Conservation (phyloP, 805 yeast species). For the Spathaspora arborariae region DNA sequence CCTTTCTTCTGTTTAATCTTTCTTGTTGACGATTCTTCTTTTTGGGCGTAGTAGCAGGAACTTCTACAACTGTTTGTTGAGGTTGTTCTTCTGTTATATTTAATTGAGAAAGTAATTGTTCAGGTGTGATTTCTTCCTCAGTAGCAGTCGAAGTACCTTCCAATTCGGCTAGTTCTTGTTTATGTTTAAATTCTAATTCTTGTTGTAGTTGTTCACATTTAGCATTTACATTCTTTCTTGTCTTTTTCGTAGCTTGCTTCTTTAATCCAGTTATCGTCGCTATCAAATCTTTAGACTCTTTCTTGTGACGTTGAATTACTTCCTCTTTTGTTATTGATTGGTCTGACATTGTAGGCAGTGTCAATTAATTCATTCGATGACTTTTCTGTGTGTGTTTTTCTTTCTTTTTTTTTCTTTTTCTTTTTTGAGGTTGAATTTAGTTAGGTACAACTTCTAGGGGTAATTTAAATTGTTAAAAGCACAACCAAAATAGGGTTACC, state of each 20-base stretch:
- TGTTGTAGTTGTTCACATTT: constrained; percentile 60
- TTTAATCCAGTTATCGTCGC: constrained; percentile 71
- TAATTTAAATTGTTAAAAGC: no score
- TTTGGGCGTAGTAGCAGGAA: constrained; percentile 3
- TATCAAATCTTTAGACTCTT: constrained; percentile 63
- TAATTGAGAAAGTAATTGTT: constrained; percentile 57
- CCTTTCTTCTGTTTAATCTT: constrained; percentile 70
- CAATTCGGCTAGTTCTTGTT: constrained; percentile 40
- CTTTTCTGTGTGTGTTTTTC: no score
- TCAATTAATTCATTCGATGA: background rate
- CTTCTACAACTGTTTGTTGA: background rate
- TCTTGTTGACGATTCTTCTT: constrained; percentile 84
- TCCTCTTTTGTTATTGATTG: constrained; percentile 32
- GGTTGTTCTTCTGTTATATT: background rate
- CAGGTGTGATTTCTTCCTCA: constrained; percentile 61
- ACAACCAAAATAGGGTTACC: background rate
- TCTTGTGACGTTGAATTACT: constrained; percentile 57
- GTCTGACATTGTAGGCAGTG: background rate
- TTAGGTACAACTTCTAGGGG: background rate
- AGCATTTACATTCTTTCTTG: constrained; percentile 59
- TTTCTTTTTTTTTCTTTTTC: background rate
- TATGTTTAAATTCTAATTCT: constrained; percentile 52
- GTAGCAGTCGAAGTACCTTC: constrained; percentile 10
- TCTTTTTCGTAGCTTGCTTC: constrained; percentile 80
- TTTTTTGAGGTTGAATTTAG: background rate